Conservation (phyloP, 805 yeast genomes). For the Lachancea fermentati region DNA sequence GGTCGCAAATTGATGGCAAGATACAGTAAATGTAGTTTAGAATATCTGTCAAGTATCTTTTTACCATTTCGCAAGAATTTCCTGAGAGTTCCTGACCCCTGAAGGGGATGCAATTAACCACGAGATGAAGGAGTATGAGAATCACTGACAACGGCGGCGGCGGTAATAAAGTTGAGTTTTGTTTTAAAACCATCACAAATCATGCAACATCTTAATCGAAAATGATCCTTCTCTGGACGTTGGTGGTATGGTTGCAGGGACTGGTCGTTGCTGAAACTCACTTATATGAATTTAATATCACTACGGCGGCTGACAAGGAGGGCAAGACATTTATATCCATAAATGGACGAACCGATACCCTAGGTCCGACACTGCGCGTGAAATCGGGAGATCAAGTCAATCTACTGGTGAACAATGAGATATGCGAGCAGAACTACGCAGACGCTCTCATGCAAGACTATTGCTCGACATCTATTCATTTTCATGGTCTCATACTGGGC, state of each 20-base stretch:
- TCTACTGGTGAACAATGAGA: conserved; percentile 16
- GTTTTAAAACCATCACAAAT: no score
- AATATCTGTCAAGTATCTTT: no score
- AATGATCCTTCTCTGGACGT: background rate
- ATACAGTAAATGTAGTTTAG: no score
- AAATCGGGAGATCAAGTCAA: conserved; percentile 21
- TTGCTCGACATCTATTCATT: conserved; percentile 39
- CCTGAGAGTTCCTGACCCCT: no score
- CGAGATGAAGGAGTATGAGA: no score
- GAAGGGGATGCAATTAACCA: no score
- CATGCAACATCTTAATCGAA: background rate
- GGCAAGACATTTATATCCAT: conserved; percentile 19
- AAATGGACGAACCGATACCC: conserved; percentile 16
- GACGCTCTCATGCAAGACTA: conserved; percentile 1
- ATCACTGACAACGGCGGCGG: no score
- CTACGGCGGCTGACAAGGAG: conserved; percentile 8
- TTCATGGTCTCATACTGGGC: conserved; percentile 47
- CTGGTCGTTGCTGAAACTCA: conserved; percentile 5
- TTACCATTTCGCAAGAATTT: no score
- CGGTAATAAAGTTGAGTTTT: no score
- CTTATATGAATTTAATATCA: conserved; percentile 13
- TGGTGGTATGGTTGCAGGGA: background rate
- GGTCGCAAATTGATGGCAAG: no score
- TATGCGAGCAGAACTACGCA: conserved; percentile 9
- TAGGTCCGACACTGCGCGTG: conserved; percentile 24